phyloP scores from a whole-genome alignment of 1,139 yeast genomes.

The Yamadazyma songkhlaensis region DNA sequence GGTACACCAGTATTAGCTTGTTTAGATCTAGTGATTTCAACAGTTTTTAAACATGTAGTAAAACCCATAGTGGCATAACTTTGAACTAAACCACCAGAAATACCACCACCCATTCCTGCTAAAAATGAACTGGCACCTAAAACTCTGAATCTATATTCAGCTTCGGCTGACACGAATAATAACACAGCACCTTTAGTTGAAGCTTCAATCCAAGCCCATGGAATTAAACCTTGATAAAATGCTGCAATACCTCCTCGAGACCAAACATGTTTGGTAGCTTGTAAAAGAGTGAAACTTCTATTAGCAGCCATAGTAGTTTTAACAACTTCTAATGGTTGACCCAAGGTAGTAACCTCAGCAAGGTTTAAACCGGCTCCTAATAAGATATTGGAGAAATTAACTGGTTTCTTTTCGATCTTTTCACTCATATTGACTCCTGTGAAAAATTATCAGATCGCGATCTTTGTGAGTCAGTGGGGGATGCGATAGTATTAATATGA shows the following conservation, averaged over 20 bases:
- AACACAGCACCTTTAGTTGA: slow-evolving; percentile 98
- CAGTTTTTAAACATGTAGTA: slow-evolving; percentile 98
- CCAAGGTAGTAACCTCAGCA: slow-evolving; percentile 91
- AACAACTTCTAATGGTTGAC: slow-evolving; percentile 93
- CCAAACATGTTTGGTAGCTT: slow-evolving; percentile 78
- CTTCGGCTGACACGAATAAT: slow-evolving; percentile 87
- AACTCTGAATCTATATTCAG: slow-evolving; percentile 70
- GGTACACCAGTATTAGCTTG: slow-evolving; percentile 64
- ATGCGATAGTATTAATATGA: no score
- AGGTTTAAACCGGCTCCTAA: slow-evolving; percentile 92
- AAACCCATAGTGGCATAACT: slow-evolving; percentile 96
- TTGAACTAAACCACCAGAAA: slow-evolving; percentile 92
- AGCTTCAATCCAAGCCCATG: slow-evolving; percentile 99
- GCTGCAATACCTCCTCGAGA: slow-evolving; percentile 90
- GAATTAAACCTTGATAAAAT: slow-evolving; percentile 94
- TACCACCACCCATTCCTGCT: slow-evolving; percentile 94
- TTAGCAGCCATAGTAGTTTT: slow-evolving; percentile 99
- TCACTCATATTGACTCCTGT: not conserved
- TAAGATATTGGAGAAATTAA: slow-evolving; percentile 83
- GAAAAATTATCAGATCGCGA: no score
- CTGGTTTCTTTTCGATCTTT: slow-evolving; percentile 73
- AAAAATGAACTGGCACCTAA: slow-evolving; percentile 70
- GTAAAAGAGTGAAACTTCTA: slow-evolving; percentile 63
- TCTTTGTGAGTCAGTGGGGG: no score
- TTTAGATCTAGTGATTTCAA: slow-evolving; percentile 89